A percentile compares a stretch with the other conserved stretches of the same genome.
Evolutionary conservation across 164 flowering plant species (phyloP).

Genomic region (Magnolia officinalis): DNA sequence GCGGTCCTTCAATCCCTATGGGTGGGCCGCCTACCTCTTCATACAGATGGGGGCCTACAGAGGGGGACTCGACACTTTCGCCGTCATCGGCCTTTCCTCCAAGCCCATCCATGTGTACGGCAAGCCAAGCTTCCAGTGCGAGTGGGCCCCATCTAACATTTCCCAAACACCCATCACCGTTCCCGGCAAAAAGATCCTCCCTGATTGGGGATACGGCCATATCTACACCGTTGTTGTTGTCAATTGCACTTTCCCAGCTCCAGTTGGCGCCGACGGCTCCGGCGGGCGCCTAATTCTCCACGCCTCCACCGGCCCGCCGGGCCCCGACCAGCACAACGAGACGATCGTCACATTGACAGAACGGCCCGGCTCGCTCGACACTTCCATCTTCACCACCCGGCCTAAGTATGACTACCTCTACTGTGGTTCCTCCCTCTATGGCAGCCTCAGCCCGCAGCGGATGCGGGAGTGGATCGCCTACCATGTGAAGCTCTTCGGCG

Average conservation of each 20-base stretch:
- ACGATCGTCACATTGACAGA: constrained; percentile 48
- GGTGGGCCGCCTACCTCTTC: constrained; percentile 73
- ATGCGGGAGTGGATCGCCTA: constrained; percentile 92
- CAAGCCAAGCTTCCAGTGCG: constrained; percentile 47
- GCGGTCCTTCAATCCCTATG: constrained; percentile 55
- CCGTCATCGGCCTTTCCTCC: constrained; percentile 48
- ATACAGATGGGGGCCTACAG: constrained; percentile 87
- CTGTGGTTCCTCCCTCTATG: constrained; percentile 84
- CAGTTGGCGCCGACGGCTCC: constrained; percentile 39
- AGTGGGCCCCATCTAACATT: constrained; percentile 39
- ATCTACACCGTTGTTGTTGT: constrained; percentile 87
- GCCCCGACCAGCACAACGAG: constrained; percentile 39
- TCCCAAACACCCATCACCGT: constrained; percentile 15
- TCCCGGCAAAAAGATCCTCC: constrained; percentile 46
- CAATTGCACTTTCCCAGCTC: constrained; percentile 66
- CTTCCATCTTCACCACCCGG: constrained; percentile 21
- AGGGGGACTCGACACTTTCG: constrained; percentile 66
- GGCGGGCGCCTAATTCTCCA: constrained; percentile 60
- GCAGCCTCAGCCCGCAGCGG: constrained; percentile 76
- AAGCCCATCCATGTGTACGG: constrained; percentile 51
- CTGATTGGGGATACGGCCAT: constrained; percentile 95
- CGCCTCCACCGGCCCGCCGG: constrained; percentile 57
- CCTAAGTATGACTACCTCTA: constrained; percentile 73
- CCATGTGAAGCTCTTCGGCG: constrained; percentile 73
- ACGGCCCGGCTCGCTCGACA: constrained; percentile 33